Base-by-base conservation (phyloP, 495 filamentous ascomycete genomes). In the Xylaria flabelliformis region DNA sequence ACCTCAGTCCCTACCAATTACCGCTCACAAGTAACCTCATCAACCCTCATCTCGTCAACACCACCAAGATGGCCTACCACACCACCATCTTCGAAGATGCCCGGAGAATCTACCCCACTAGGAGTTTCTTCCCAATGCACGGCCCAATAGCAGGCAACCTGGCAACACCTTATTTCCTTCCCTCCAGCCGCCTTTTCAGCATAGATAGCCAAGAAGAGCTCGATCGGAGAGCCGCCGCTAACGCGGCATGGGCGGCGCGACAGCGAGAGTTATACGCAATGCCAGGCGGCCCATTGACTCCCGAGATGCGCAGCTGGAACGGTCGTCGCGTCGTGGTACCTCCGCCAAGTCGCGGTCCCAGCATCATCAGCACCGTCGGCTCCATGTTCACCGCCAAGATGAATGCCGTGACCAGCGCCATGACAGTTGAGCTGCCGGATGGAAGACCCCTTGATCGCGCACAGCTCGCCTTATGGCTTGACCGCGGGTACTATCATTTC, bases 141-240 rank as follows among this genome's bases (percentile, higher is more conserved):
- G 62, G 21, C 12, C 32, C 21, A 10, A 6, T 32, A n/a, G 13
- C 4, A 26, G 21, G 17, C 44, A 26, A 32, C 42, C 55, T 0
- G 2, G 19, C 8, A 34, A 19, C 63, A 1, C 42, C 15, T 2
- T 7, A 29, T 46, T 44, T 53, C 24, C 39, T 50, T 2, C 21
- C 41, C 13, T 36, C 39, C 46, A 36, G 64, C 69, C 29, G 0
- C 64, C 73, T 69, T n/a, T 74, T 72, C 69, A 26, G 1, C 15
- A n/a, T 69, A 0, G 15, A 48, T 15, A 44, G 10, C 24, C 4
- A 19, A n/a, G 67, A 36, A 19, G 67, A 75, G 61, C 26, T 29
- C 0, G 66, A 26, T 10, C 26, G 10, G 2, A 36, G 21, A 10
- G 34, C 6, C 9, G n/a, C 21, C 0, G n/a, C 21, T 0, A 29